Percentiles rank a stretch among this genome's conserved stretches.
Conservation (phyloP, 2,329 filamentous ascomycete genomes). For the Cadophora sp. region DNA sequence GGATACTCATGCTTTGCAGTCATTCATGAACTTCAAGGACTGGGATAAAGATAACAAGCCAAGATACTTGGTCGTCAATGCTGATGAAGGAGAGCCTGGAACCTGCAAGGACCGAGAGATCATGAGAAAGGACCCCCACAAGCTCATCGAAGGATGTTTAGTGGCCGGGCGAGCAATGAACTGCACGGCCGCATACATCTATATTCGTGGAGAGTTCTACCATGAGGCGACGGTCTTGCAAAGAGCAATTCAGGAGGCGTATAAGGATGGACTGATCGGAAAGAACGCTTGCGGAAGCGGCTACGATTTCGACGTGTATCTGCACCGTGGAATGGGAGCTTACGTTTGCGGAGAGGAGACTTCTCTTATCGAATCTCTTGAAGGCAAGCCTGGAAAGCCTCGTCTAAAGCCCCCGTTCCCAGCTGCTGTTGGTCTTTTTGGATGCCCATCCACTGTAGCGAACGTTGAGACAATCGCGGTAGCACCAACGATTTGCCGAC, state of each 20-base stretch:
- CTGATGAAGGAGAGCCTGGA: slow-evolving; percentile 97
- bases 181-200: slow-evolving; percentile 97
- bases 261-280: slow-evolving; percentile 91
- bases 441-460: slow-evolving; percentile 96
- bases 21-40: slow-evolving; percentile 99
- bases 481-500: slow-evolving; percentile 91
- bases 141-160: slow-evolving; percentile 96
- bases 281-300: slow-evolving; percentile 98
- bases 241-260: slow-evolving; percentile 96
- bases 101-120: slow-evolving; percentile 99
- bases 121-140: slow-evolving; percentile 99
- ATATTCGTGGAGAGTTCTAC: slow-evolving; percentile 98
- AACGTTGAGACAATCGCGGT: slow-evolving; percentile 98
- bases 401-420: slow-evolving; percentile 99
- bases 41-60: slow-evolving; percentile 99
- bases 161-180: slow-evolving; percentile 98
- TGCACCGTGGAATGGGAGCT: slow-evolving; percentile 96
- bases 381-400: slow-evolving; percentile 98
- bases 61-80: slow-evolving; percentile 96
- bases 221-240: slow-evolving; percentile 94
- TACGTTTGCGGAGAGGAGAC: slow-evolving; percentile 99
- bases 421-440: slow-evolving; percentile 95
- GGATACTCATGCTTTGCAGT: slow-evolving; percentile 58
- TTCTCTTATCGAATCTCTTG: slow-evolving; percentile 95
- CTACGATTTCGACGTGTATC: slow-evolving; percentile 96